phyloP scores from a whole-genome alignment of 1,284 basidiomycete genomes.

The Apiotrichum domesticum region DNA sequence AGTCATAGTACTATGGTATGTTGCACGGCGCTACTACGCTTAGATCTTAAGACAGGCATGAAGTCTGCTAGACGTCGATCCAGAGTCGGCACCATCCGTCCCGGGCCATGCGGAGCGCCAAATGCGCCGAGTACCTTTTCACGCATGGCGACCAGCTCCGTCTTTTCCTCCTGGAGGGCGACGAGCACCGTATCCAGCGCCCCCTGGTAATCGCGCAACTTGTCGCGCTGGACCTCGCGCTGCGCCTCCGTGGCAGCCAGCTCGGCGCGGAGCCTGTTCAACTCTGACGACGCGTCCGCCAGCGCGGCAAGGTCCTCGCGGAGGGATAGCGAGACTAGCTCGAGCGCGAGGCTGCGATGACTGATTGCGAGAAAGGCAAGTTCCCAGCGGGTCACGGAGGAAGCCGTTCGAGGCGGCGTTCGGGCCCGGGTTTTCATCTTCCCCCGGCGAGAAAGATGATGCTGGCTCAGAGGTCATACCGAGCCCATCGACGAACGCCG shows the following conservation, averaged over 20 bases:
- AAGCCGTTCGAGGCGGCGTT: neutral
- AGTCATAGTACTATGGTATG: no score
- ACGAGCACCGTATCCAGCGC: constrained; percentile 3
- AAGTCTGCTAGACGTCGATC: neutral
- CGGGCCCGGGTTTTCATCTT: neutral
- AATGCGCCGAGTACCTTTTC: neutral
- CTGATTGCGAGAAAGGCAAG: constrained; percentile 1
- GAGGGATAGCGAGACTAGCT: neutral
- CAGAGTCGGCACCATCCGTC: constrained; percentile 3
- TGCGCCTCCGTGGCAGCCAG: constrained; percentile 1
- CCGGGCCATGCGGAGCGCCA: neutral
- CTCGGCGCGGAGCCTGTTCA: constrained; percentile 4
- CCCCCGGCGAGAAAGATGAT: neutral
- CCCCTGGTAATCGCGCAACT: neutral
- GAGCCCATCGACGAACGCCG: neutral
- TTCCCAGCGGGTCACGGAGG: neutral
- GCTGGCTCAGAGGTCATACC: neutral
- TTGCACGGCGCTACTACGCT: no score
- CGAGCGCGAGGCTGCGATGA: neutral
- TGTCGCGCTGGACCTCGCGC: neutral
- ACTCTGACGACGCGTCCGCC: constrained; percentile 2
- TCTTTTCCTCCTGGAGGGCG: constrained; percentile 5
- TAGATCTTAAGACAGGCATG: no score
- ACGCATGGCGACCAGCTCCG: constrained; percentile 5
- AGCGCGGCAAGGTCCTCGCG: neutral